Conservation (phyloP, 2,329 filamentous ascomycete genomes). For the Colletotrichum endophyticum region DNA sequence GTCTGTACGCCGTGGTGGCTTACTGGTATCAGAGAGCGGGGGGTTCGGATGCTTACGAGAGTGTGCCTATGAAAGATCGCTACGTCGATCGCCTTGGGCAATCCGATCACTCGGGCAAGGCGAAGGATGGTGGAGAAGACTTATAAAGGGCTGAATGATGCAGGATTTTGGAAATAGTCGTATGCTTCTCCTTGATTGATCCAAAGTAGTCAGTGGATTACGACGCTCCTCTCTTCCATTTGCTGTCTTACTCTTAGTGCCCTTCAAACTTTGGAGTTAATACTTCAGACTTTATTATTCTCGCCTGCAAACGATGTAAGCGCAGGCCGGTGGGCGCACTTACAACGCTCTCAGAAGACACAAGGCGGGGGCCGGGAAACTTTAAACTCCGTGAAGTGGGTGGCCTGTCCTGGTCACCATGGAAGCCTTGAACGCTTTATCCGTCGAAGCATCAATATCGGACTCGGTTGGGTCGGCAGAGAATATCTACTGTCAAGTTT, state of each 20-base stretch:
- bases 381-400: neutral
- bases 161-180: neutral
- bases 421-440: neutral
- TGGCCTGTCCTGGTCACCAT: neutral
- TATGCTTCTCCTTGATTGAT: neutral
- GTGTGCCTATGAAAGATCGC: neutral
- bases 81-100: neutral
- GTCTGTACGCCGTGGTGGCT: conserved; percentile 6
- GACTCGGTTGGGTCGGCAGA: neutral
- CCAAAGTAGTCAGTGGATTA: neutral
- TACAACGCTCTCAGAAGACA: no score
- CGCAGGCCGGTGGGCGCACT: neutral
- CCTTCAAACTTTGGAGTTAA: neutral
- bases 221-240: neutral
- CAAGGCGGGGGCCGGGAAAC: neutral
- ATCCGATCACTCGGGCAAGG: neutral
- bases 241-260: neutral
- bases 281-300: neutral
- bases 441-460: neutral
- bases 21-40: conserved; percentile 15
- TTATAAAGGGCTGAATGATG: neutral
- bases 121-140: neutral
- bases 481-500: neutral
- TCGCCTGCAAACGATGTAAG: neutral
- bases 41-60: neutral